These are phyloP conservation scores for Cylindrotheca fusiformis DNA, from an alignment of 108 stramenopile species.

Conservation along the genomic window DNA sequence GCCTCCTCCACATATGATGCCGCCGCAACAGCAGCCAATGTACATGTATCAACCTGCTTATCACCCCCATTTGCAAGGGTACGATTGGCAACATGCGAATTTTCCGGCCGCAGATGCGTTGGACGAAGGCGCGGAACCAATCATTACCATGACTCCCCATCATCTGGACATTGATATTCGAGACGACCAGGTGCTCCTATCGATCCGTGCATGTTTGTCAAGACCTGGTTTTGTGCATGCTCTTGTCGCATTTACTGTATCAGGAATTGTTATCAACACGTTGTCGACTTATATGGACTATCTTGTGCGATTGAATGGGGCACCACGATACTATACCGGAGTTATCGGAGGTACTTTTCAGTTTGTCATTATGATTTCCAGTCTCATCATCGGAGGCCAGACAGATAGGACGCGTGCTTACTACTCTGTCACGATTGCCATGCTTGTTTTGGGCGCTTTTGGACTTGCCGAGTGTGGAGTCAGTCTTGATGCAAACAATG, in stretches of 20 bases:
- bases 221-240: slow-evolving; percentile 79
- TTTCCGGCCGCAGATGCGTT: slow-evolving; percentile 14
- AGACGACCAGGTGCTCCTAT: slow-evolving; percentile 81
- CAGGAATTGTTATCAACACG: slow-evolving; percentile 83
- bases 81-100: slow-evolving; percentile 7
- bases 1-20: slow-evolving; percentile 15
- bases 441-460: slow-evolving; percentile 83
- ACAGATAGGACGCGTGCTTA: slow-evolving; percentile 61
- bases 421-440: slow-evolving; percentile 62
- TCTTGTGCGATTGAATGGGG: slow-evolving; percentile 76
- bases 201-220: slow-evolving; percentile 74
- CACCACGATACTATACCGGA: slow-evolving; percentile 67
- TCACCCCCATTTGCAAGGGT: slow-evolving; percentile 17
- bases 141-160: slow-evolving; percentile 65
- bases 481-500: slow-evolving; percentile 71
- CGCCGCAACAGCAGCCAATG: neutral
- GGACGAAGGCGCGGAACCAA: slow-evolving; percentile 77
- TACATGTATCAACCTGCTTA: slow-evolving; percentile 7
- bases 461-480: slow-evolving; percentile 83
- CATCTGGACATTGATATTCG: slow-evolving; percentile 85
- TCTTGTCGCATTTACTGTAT: slow-evolving; percentile 63
- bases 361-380: slow-evolving; percentile 70
- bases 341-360: slow-evolving; percentile 80
- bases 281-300: slow-evolving; percentile 79
- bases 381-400: slow-evolving; percentile 58